Base-by-base conservation (phyloP, 768 basidiomycete species). In the Suillus decipiens region DNA sequence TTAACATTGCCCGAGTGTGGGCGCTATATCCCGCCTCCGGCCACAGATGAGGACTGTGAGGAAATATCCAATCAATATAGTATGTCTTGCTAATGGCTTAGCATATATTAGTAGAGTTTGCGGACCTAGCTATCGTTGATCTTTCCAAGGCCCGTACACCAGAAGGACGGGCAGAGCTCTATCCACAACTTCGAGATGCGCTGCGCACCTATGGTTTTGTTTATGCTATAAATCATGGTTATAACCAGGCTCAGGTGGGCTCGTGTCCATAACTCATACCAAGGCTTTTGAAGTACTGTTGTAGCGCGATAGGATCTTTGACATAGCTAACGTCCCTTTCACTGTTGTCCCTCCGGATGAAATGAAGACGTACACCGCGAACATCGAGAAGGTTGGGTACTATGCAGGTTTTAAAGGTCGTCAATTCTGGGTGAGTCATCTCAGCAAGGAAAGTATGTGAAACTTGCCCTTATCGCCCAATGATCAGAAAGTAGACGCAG, bases 141-240 rank as follows among this genome's bases (percentile, higher is more conserved):
- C 31, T 62, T 24, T 58, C 61, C n/a, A 60, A 39, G 37, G 61
- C 39, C 3, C 61, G 60, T 4, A 62, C 61, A 3, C 58, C 61
- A 3, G 61, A 62, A 62, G 61, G 61, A 31, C 58, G 61, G 15
- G 57, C 22, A 19, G 61, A 62, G 33, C 61, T 62, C 22, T 62
- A 60, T 33, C 61, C 57, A 10, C 37, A 62, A 42, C 28, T 62
- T 28, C 58, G 61, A n/a, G 61, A 62, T 24, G 61, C 61, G 2
- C 37, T 60, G 37, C 57, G 61, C 39, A 41, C 58, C 12, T 37
- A 71, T 39, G 79, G 79, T 1, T 85, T 85, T 70, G 79, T 84
- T 68, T 84, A 82, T 62, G 78, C 80, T 22, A 70, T 82, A 41
- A 82, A 83, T 61, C 83, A 85, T 66, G 83, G 83, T 15, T 76